Base-by-base conservation (phyloP, 192 early-diverging fungal genomes). In the Chytriomyces sp. region DNA sequence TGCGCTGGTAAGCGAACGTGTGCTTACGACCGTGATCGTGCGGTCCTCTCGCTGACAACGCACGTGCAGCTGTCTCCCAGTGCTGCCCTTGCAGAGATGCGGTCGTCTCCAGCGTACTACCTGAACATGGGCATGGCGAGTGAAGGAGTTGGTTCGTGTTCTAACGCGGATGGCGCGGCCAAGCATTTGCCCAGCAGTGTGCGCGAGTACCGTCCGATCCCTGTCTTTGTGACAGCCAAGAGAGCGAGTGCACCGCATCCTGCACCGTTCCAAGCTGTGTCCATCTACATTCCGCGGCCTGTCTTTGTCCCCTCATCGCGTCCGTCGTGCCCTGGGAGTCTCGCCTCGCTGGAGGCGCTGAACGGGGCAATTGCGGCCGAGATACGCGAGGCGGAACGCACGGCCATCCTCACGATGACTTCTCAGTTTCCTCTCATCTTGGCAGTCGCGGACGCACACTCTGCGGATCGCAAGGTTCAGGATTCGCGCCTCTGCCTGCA, bases 391-490 rank as follows among this genome's bases (percentile, higher is more conserved):
- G 59, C 59, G 5, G 59, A 30, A 10, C n/a, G 19, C 22, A 61
- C 38, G 59, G 59, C 26, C 0, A 14, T 12, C 17, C 17, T 19
- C 34, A 61, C 38, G n/a, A 22, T n/a, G 44, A 49, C 44, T 49
- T 14, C 44, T 14, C 44, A 49, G 14, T 14, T 3, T 49, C 44
- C 44, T 3, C 17, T 49, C 22, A 22, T 49, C 3, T 14, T 49
- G 2, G 53, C 53, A 52, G 22, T 28, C 66, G 33, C 53, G 26
- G 7, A 34, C 40, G 2, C 26, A 56, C 52, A 68, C 53, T 31
- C 32, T 68, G 66, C 25, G 66, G 3, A 68, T 53, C 12, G 36
- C 56, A 33, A 34, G 19, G 8, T 37, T 68, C 66, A 68, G 56
- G 36, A 37, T 68, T 33, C 52, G 30, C 14, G 66, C 33, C 19